Conservation (phyloP, 192 early-diverging fungal genomes). For the Phycomyces nitens region DNA sequence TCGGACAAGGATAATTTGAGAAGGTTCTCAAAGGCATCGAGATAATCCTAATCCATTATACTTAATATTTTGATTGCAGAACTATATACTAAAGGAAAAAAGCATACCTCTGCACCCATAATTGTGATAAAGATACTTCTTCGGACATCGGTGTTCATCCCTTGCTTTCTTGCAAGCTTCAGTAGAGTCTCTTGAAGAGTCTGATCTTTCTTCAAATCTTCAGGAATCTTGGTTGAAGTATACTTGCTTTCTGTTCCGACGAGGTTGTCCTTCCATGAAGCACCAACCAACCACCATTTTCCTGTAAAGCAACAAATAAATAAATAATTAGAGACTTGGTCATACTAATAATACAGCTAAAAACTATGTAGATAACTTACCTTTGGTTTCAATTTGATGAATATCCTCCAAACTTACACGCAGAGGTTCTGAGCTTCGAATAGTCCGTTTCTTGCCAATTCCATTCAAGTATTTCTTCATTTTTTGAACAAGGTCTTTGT, state of each 20-base stretch:
- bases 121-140: conserved; percentile 88
- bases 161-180: conserved; percentile 75
- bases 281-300: conserved; percentile 98
- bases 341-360: no score
- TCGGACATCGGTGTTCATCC: conserved; percentile 97
- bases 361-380: conserved; percentile 32
- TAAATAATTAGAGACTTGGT: no score
- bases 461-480: conserved; percentile 80
- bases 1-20: conserved; percentile 80
- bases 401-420: conserved; percentile 86
- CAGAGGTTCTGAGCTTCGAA: conserved; percentile 68
- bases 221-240: conserved; percentile 29
- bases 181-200: conserved; percentile 61
- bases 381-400: conserved; percentile 71
- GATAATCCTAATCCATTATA: conserved; percentile 85
- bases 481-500: conserved; percentile 59
- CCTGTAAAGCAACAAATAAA: conserved; percentile 20
- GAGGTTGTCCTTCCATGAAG: conserved; percentile 84
- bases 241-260: conserved; percentile 46
- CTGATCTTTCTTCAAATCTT: conserved; percentile 41
- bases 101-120: conserved; percentile 79
- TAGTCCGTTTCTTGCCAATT: conserved; percentile 54
- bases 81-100: not conserved
- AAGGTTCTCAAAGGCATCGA: conserved; percentile 88
- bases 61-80: no score